A percentile compares a stretch with the other conserved stretches of the same genome.
These are phyloP conservation scores for Penicillium sp. DNA, from an alignment of 2,329 filamentous ascomycete genomes.

Conservation along the genomic window DNA sequence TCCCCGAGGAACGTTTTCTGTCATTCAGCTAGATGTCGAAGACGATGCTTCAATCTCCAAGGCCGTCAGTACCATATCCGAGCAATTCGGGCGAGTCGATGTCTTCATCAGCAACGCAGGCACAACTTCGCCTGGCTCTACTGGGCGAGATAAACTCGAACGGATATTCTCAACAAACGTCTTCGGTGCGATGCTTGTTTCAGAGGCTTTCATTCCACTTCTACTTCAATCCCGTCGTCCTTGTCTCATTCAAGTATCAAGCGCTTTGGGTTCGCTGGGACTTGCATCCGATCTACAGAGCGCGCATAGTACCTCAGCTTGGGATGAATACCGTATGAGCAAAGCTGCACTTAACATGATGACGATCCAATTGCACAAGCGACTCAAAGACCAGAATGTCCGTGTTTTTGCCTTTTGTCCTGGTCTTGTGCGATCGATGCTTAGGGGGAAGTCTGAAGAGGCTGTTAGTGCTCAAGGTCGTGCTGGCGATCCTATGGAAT, in stretches of 20 bases:
- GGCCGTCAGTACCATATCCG: slow-evolving; percentile 9
- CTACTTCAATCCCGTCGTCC: slow-evolving; percentile 29
- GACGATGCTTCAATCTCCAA: slow-evolving; percentile 31
- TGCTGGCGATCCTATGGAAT: slow-evolving; percentile 25
- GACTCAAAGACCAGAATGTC: slow-evolving; percentile 11
- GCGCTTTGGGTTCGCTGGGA: slow-evolving; percentile 30
- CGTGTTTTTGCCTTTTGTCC: slow-evolving; percentile 27
- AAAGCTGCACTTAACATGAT: slow-evolving; percentile 23
- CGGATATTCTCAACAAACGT: slow-evolving; percentile 36
- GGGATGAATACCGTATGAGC: slow-evolving; percentile 20
- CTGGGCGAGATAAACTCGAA: slow-evolving; percentile 8
- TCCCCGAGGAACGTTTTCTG: slow-evolving; percentile 30
- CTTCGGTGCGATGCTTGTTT: slow-evolving; percentile 31
- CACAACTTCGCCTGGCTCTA: not conserved
- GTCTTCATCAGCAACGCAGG: slow-evolving; percentile 17
- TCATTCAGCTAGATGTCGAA: slow-evolving; percentile 38
- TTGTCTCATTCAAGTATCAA: slow-evolving; percentile 37
- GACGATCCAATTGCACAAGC: slow-evolving; percentile 17
- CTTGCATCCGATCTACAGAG: slow-evolving; percentile 3
- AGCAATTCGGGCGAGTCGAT: slow-evolving; percentile 18
- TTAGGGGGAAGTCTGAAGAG: slow-evolving; percentile 27
- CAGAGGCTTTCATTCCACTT: slow-evolving; percentile 33
- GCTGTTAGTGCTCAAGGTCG: slow-evolving; percentile 17
- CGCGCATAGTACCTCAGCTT: not conserved
- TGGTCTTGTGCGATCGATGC: slow-evolving; percentile 30